Conservation (phyloP, 176 grass and related monocot genomes). For the Musa itinerans region DNA sequence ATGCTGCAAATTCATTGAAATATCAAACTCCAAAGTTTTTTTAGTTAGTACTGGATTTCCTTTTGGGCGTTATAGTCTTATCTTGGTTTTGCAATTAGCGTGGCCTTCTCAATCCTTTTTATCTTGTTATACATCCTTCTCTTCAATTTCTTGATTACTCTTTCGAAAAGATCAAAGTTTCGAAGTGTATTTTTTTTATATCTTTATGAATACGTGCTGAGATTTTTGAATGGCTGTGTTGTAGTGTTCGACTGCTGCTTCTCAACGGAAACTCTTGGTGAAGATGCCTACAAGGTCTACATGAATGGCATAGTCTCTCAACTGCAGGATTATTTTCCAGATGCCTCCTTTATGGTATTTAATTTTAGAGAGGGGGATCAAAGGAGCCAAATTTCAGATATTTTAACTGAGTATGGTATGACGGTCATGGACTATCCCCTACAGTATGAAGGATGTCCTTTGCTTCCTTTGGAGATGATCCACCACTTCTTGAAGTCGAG, state of each 20-base stretch:
- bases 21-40: not conserved
- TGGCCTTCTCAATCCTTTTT: not conserved
- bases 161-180: slow-evolving; percentile 11
- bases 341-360: slow-evolving; percentile 88
- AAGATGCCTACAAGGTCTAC: slow-evolving; percentile 72
- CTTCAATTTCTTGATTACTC: slow-evolving; percentile 3
- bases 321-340: slow-evolving; percentile 71
- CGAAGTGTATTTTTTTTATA: slow-evolving; percentile 4
- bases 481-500: slow-evolving; percentile 96
- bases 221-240: slow-evolving; percentile 22
- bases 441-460: slow-evolving; percentile 85
- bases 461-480: slow-evolving; percentile 89
- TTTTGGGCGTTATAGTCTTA: not conserved
- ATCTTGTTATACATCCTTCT: not conserved
- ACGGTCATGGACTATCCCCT: slow-evolving; percentile 93
- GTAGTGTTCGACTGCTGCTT: slow-evolving; percentile 97
- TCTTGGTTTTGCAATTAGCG: not conserved
- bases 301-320: slow-evolving; percentile 67
- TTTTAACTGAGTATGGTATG: slow-evolving; percentile 89
- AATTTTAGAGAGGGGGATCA: slow-evolving; percentile 80
- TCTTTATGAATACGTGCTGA: slow-evolving; percentile 11
- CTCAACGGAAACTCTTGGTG: slow-evolving; percentile 48
- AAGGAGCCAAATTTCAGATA: slow-evolving; percentile 74
- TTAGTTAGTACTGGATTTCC: not conserved
- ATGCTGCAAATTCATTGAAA: not conserved